Conservation (phyloP, 345 rosid species). For the Melaleuca alternifolia region DNA sequence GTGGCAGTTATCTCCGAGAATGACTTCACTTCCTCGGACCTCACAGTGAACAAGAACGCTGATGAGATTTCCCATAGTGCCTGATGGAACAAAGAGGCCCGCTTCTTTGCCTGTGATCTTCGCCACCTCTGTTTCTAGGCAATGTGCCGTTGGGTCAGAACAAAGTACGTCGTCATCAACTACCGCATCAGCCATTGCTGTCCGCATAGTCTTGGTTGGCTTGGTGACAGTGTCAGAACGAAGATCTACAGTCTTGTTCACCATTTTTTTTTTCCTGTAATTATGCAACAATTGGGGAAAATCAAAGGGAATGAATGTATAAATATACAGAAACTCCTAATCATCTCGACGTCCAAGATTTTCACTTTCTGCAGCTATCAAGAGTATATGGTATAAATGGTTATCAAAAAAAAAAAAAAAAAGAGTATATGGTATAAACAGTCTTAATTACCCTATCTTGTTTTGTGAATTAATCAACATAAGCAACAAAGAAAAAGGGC, state of each 20-base stretch:
- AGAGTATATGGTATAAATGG: neutral
- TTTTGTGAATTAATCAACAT: neutral
- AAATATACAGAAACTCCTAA: neutral
- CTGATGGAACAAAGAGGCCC: constrained; percentile 82
- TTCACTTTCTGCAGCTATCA: neutral
- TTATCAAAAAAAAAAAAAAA: no score
- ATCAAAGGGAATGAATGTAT: neutral
- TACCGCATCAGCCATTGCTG: constrained; percentile 81
- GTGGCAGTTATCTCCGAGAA: constrained; percentile 80
- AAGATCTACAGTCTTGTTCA: constrained; percentile 70
- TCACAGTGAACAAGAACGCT: constrained; percentile 91
- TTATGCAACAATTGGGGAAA: neutral
- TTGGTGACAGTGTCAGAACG: constrained; percentile 88
- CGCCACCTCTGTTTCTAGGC: constrained; percentile 62
- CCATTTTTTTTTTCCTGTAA: constrained; percentile 20
- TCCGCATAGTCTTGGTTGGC: constrained; percentile 86
- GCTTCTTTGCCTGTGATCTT: constrained; percentile 78
- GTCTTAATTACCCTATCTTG: neutral
- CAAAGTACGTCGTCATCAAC: constrained; percentile 86
- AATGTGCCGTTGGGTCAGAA: constrained; percentile 55
- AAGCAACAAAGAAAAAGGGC: neutral
- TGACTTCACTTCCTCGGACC: constrained; percentile 83
- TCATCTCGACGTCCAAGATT: neutral
- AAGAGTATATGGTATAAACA: neutral
- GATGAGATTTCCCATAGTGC: constrained; percentile 91